These are phyloP conservation scores for Terfezia claveryi DNA, from an alignment of 495 filamentous ascomycete genomes.

Conservation along the genomic window DNA sequence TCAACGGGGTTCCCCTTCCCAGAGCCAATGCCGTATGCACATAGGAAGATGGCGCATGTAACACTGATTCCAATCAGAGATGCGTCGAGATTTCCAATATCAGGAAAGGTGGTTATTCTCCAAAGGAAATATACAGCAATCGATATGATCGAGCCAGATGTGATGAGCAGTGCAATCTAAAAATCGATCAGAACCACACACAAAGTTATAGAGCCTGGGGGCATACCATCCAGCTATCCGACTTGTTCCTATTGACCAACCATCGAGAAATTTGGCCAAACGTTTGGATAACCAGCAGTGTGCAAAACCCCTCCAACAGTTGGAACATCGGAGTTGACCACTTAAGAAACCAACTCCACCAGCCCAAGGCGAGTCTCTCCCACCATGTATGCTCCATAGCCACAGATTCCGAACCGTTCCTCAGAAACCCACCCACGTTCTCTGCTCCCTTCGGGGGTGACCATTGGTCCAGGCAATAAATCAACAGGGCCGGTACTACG, in stretches of 20 bases:
- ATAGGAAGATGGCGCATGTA: slow-evolving; percentile 75
- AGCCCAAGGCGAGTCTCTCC: slow-evolving; percentile 55
- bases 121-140: slow-evolving; percentile 91
- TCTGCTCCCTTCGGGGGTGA: slow-evolving; percentile 47
- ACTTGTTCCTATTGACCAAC: slow-evolving; percentile 68
- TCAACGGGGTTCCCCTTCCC: slow-evolving; percentile 91
- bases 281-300: slow-evolving; percentile 82
- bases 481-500: slow-evolving; percentile 56
- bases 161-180: slow-evolving; percentile 67
- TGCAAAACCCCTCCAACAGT: slow-evolving; percentile 86
- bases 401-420: slow-evolving; percentile 14
- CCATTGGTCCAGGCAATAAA: slow-evolving; percentile 82
- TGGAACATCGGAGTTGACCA: slow-evolving; percentile 95
- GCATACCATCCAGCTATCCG: slow-evolving; percentile 92
- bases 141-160: slow-evolving; percentile 77
- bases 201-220: background rate
- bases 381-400: slow-evolving; percentile 27
- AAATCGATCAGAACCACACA: slow-evolving; percentile 1
- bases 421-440: slow-evolving; percentile 37
- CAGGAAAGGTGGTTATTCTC: slow-evolving; percentile 80
- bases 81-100: slow-evolving; percentile 82
- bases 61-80: slow-evolving; percentile 78
- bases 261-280: slow-evolving; percentile 86
- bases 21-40: slow-evolving; percentile 82
- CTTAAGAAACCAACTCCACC: slow-evolving; percentile 71